Evolutionary conservation across 208 protist genomes (phyloP).

Genomic region (Wallacemonas sp.): DNA sequence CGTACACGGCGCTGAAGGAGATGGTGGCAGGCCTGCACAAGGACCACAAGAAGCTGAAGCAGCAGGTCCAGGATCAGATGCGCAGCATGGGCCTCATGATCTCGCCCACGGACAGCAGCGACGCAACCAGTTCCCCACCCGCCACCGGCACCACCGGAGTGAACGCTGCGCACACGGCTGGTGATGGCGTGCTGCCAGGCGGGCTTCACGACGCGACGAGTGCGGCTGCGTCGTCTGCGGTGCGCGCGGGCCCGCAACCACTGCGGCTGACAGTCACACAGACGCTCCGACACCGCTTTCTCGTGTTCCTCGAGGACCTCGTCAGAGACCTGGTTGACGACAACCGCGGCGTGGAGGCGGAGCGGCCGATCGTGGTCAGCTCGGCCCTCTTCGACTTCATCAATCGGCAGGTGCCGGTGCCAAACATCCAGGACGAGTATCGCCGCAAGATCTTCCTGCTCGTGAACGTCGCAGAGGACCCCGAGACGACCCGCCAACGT

Average conservation of each 20-base stretch:
- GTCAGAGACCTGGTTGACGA: slow-evolving; percentile 75
- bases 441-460: slow-evolving; percentile 89
- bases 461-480: slow-evolving; percentile 80
- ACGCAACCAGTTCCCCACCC: neutral
- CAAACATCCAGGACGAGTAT: slow-evolving; percentile 92
- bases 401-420: slow-evolving; percentile 70
- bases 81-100: slow-evolving; percentile 28
- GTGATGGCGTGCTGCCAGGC: too few relatives aligned
- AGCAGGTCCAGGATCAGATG: slow-evolving; percentile 62
- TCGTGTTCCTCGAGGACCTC: slow-evolving; percentile 76
- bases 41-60: slow-evolving; percentile 62
- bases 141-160: neutral
- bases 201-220: neutral
- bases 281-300: slow-evolving; percentile 72
- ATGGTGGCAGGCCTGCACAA: slow-evolving; percentile 61
- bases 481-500: slow-evolving; percentile 40
- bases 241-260: neutral
- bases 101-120: slow-evolving; percentile 1
- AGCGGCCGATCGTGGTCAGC: slow-evolving; percentile 70
- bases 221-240: neutral
- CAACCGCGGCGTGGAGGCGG: slow-evolving; percentile 26
- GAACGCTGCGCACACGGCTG: neutral
- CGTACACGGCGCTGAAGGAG: slow-evolving; percentile 79
- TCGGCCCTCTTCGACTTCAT: slow-evolving; percentile 78
- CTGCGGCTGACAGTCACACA: slow-evolving; percentile 36